Percentiles rank a stretch among this genome's conserved stretches.
Evolutionary conservation across 306 rosid genomes (phyloP).

Genomic region (Cucurbita ficifolia): DNA sequence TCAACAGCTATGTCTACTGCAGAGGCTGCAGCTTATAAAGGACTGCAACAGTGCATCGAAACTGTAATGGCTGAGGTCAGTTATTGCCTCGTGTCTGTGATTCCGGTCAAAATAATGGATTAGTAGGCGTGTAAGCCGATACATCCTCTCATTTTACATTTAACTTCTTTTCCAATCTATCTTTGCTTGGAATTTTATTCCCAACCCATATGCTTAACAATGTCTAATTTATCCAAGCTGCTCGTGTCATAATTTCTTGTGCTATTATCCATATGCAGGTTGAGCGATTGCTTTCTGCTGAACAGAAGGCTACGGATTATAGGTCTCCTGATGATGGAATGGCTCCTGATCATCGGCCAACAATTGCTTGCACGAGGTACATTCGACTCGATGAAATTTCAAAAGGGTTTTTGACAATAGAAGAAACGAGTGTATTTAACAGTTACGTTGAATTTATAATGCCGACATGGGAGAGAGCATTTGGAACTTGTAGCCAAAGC

Average conservation of each 20-base stretch:
- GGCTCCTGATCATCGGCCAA: constrained; percentile 90
- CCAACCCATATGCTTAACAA: not conserved
- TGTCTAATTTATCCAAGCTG: not conserved
- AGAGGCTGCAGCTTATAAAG: constrained; percentile 96
- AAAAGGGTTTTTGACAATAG: not conserved
- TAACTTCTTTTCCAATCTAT: not conserved
- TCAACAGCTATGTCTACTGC: constrained; percentile 97
- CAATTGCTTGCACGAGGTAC: constrained; percentile 91
- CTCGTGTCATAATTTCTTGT: not conserved
- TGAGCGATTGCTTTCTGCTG: constrained; percentile 92
- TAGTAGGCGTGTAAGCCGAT: not conserved
- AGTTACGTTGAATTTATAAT: not conserved
- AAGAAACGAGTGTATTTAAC: not conserved
- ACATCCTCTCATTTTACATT: not conserved
- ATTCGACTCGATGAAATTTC: constrained; percentile 1
- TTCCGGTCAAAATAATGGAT: not conserved
- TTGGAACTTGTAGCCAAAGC: not conserved
- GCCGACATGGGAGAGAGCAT: not conserved
- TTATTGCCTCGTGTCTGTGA: not conserved
- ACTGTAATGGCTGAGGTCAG: constrained; percentile 99
- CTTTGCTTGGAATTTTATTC: not conserved
- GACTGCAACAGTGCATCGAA: constrained; percentile 85
- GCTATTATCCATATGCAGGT: constrained; percentile 40
- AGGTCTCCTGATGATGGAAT: constrained; percentile 88
- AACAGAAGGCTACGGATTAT: constrained; percentile 88